Evolutionary conservation across 495 filamentous ascomycete species (phyloP), one percentile per base, ranked within the genome.

Genomic region (Neurospora cerealis): DNA sequence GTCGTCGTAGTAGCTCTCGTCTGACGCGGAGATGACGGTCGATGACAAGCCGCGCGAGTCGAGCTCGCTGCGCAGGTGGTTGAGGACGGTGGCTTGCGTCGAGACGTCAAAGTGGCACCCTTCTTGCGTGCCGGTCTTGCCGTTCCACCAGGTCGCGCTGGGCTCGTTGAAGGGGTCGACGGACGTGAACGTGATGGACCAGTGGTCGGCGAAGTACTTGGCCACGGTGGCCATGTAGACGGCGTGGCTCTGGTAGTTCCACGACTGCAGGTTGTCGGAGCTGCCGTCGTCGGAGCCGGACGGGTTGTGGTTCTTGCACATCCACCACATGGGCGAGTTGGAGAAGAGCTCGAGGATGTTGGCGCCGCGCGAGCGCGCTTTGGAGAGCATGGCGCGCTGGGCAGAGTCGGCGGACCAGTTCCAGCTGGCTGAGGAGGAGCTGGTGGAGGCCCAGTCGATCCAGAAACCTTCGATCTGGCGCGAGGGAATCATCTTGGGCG

Each of bases 241-340:
- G 2, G 82, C 80, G 54, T 82, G 81, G 8, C 78, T 71, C 8
- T 80, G 66, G 62, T 79, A 78, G 73, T 84, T 83, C 82, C 82
- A 83, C 7, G 73, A 75, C 34, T 84, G 82, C 39, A 84, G 72
- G 70, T 84, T 83, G 69, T 83, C 78, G 21, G 36, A 71, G 0
- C 39, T 62, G 9, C 80, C 80, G 69, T 76, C 71, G 54, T 81
- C 75, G 32, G 79, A 77, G 7, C 81, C 81, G 21, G 78, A 75
- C 8, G 82, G 82, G 71, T 83, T 83, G 74, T 83, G 79, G 73
- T 83, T 83, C 60, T 72, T 76, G 71, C 75, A 78, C 81, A 80
- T 82, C 82, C 82, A 83, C 82, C 82, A 84, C 78, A 82, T 79
- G 13, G 82, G 82, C 11, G 80, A 81, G 71, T 83, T 83, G 48